Base-by-base conservation (phyloP, 345 rosid species). In the Carallia brachiata region DNA sequence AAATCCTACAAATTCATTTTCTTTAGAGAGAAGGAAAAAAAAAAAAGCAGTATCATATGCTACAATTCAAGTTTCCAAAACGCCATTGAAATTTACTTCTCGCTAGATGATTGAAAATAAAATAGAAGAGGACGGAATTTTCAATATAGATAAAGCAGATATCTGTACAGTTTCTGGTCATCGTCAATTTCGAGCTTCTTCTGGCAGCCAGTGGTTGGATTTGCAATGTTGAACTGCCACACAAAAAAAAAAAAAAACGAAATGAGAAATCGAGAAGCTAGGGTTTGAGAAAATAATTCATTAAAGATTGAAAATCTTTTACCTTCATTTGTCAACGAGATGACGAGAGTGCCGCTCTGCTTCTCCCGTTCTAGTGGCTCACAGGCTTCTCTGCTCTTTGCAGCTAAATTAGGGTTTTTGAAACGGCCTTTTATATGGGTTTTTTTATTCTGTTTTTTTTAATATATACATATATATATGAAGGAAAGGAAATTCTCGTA, bases 101-200 rank as follows among this genome's bases (percentile, higher is more conserved):
- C 50, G 50, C 10, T 4, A 2, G n/a, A n/a, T n/a, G n/a, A n/a
- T n/a, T n/a, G n/a, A n/a, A 44, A 44, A 23, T 23, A 23, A 23
- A 23, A 23, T 23, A 23, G 50, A 44, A 44, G 9, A 40, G 8
- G 3, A 40, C 2, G 17, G 18, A 68, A 6, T 15, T 27, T 56
- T 30, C 31, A 27, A 4, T 10, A 44, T 31, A 9, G 4, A 7
- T 30, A 61, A 18, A 17, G 2, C 53, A 31, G 40, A 70, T 37
- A 62, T 9, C 52, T 63, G 7, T 73, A 73, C 77, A 73, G 72
- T 62, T 73, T 73, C 76, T 73, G 71, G 66, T 73, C 76, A 66
- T 73, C 76, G 61, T 73, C 76, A 17, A 73, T 73, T 58, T 73
- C 76, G 32, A 73, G 76, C 62, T 73, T 73, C 71, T 73, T 73